phyloP scores from a whole-genome alignment of 306 rosid species.

The Boehmeria nivea region DNA sequence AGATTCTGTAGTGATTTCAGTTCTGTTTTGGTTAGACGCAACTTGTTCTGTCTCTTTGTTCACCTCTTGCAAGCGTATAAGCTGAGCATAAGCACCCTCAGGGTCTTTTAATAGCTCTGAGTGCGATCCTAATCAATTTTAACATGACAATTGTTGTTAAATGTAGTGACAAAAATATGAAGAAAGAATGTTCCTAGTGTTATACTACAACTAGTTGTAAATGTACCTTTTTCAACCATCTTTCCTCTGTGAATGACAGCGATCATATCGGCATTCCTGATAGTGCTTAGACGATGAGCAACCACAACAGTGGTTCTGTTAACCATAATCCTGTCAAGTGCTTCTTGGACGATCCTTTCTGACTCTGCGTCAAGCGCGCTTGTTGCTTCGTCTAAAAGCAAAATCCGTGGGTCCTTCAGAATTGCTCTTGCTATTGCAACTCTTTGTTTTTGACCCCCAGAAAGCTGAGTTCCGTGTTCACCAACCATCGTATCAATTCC shows the following conservation, averaged over 20 bases:
- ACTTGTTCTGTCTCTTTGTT: slow-evolving; percentile 39
- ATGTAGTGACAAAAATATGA: neutral
- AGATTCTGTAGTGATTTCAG: slow-evolving; percentile 40
- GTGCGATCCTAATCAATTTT: slow-evolving; percentile 59
- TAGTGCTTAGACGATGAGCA: slow-evolving; percentile 92
- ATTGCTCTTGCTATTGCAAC: slow-evolving; percentile 92
- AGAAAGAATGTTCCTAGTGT: neutral
- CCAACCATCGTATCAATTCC: slow-evolving; percentile 85
- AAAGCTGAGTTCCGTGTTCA: slow-evolving; percentile 84
- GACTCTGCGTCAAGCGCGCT: slow-evolving; percentile 94
- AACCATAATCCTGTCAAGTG: slow-evolving; percentile 77
- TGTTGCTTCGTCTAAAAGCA: slow-evolving; percentile 89
- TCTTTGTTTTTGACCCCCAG: slow-evolving; percentile 92
- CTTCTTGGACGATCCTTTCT: slow-evolving; percentile 89
- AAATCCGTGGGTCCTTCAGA: slow-evolving; percentile 68
- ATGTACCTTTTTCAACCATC: slow-evolving; percentile 83
- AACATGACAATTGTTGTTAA: neutral
- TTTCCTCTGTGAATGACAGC: slow-evolving; percentile 90
- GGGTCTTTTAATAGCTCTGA: slow-evolving; percentile 56
- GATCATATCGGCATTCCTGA: slow-evolving; percentile 73
- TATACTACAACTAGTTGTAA: neutral
- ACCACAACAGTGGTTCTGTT: slow-evolving; percentile 82
- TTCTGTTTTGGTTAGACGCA: slow-evolving; percentile 28
- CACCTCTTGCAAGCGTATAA: slow-evolving; percentile 65
- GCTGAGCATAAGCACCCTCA: slow-evolving; percentile 78